These are phyloP conservation scores for Nidula niveotomentosa DNA, from an alignment of 1,284 basidiomycete species.

Conservation along the genomic window DNA sequence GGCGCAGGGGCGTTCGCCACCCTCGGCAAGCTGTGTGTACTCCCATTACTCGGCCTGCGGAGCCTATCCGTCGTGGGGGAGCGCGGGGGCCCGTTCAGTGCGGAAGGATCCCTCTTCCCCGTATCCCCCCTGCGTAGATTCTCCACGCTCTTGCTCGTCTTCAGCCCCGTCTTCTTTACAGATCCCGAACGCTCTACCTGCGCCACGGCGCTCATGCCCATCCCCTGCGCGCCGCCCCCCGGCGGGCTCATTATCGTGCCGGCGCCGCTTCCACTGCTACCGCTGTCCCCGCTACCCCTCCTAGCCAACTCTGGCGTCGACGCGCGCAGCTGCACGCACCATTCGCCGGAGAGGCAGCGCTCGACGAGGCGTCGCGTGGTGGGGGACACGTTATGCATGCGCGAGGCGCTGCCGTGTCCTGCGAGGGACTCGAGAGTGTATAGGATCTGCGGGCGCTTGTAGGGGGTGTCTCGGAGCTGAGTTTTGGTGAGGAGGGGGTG, in stretches of 20 bases:
- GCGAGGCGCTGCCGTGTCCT: constrained; percentile 46
- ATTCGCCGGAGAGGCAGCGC: constrained; percentile 84
- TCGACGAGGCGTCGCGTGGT: constrained; percentile 94
- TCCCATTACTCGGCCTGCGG: constrained; percentile 49
- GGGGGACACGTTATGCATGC: constrained; percentile 79
- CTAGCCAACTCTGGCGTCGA: constrained; percentile 23
- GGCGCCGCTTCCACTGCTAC: constrained; percentile 40
- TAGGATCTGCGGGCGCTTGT: constrained; percentile 92
- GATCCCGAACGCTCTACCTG: constrained; percentile 31
- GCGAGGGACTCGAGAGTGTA: constrained; percentile 81
- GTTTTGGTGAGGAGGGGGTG: constrained; percentile 96
- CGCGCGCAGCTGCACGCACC: constrained; percentile 72
- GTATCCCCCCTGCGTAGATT: constrained; percentile 18
- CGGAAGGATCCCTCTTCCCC: not conserved
- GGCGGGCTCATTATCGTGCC: constrained; percentile 28
- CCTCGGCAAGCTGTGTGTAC: constrained; percentile 42
- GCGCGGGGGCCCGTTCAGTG: constrained; percentile 20
- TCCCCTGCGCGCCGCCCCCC: constrained; percentile 24
- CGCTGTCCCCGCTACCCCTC: constrained; percentile 14
- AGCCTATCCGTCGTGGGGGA: constrained; percentile 32
- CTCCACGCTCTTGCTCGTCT: constrained; percentile 65
- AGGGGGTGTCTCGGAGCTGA: constrained; percentile 81
- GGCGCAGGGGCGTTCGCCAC: constrained; percentile 13
- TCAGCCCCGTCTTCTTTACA: constrained; percentile 42
- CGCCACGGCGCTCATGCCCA: constrained; percentile 20